These are phyloP conservation scores for Leucosporidium yakuticum DNA, from an alignment of 768 basidiomycete genomes.

Conservation along the genomic window DNA sequence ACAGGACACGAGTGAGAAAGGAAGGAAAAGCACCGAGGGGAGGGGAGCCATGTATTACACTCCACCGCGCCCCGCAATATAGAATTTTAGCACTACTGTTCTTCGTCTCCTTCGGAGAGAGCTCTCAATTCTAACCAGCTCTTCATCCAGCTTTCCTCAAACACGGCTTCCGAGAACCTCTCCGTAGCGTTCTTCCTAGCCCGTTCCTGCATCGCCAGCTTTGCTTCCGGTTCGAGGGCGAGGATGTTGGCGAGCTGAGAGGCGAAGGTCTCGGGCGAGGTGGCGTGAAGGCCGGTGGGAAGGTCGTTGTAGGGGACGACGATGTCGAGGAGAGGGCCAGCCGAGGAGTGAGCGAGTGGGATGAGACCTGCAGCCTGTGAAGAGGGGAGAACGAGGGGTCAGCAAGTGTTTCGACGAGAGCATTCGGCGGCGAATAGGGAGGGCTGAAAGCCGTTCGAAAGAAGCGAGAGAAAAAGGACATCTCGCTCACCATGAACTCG, in stretches of 20 bases:
- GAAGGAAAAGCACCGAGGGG: too few species aligned
- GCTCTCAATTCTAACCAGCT: slow-evolving; percentile 37
- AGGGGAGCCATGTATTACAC: too few species aligned
- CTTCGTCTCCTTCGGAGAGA: not conserved
- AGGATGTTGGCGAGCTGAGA: slow-evolving; percentile 61
- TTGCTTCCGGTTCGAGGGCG: slow-evolving; percentile 53
- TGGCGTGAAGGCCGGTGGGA: slow-evolving; percentile 70
- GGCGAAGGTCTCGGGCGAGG: slow-evolving; percentile 57
- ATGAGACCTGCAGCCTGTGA: slow-evolving; percentile 84
- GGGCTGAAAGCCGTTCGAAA: too few species aligned
- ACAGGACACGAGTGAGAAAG: not conserved
- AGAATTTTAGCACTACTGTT: not conserved
- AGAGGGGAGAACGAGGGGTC: not conserved
- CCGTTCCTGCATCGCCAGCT: slow-evolving; percentile 56
- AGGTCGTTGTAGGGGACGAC: slow-evolving; percentile 69
- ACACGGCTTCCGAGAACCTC: slow-evolving; percentile 69
- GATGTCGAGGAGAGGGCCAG: slow-evolving; percentile 85
- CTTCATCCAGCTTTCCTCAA: slow-evolving; percentile 57
- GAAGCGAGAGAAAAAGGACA: not conserved
- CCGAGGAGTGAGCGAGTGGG: slow-evolving; percentile 85
- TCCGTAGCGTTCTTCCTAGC: slow-evolving; percentile 63
- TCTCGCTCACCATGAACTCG: slow-evolving; percentile 74
- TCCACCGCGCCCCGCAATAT: not conserved
- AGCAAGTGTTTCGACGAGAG: not conserved
- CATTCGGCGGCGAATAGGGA: not conserved